Evolutionary conservation across 192 early-diverging fungal genomes (phyloP), one percentile per base, ranked within the genome.

Genomic region (Linnemannia exigua): DNA sequence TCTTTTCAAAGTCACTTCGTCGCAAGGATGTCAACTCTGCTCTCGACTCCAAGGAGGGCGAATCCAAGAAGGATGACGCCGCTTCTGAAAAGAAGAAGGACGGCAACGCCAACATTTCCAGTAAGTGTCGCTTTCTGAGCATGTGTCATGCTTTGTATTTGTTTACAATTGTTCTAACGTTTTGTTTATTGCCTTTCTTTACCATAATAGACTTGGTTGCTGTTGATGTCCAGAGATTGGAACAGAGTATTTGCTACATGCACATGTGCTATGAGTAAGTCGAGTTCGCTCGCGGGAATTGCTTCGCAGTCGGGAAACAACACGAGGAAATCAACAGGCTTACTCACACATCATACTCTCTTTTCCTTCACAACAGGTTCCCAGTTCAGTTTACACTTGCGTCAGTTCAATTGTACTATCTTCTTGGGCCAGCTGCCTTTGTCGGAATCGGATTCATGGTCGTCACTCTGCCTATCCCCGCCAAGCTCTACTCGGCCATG

Each of bases 401-500:
- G 35, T 79, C 95, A 1, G 87, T 82, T 79, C 92, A 90, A 61
- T 81, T 99, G 67, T 94, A 96, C 76, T 76, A 77, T 37, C 87
- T 99, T 22, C 88, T 99, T 51, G 98, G 98, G 20, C 79, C 88
- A 20, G 91, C 97, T 11, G 95, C 96, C 20, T 73, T 97, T 22
- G 92, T 94, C 54, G 97, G 96, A 16, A 89, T 98, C 17, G 81
- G 88, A 0, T 88, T 95, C n/a, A 94, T 97, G 38, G 72, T 94
- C 0, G 58, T 95, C 28, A 89, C 91, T 47, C 92, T 93, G 33
- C 94, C 95, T 78, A 66, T 94, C 70, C 86, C 91, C 44, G 84
- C 80, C 70, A 77, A 87, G 88, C 67, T 78, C 88, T 51, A 83
- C 88, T 35, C 81, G 72, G 66, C 72, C 44, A 52, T 92, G 84